Evolutionary conservation across 2,329 filamentous ascomycete species (phyloP), one percentile per base, ranked within the genome.

Genomic region (Penicillium verrucosum): DNA sequence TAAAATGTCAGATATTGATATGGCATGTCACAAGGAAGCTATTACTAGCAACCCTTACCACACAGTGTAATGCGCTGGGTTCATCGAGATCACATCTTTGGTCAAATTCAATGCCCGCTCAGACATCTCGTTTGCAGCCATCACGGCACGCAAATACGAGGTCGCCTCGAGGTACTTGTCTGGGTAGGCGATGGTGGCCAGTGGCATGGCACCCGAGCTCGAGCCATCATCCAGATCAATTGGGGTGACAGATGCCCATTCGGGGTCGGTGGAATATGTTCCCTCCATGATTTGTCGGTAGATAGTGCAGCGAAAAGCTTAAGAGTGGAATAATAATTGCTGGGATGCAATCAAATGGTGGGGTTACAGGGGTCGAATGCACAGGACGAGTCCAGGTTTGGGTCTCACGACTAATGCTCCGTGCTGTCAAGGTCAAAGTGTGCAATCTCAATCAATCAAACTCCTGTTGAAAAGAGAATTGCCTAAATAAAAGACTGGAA

Each of bases 21-120:
- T 47, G 7, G 12, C 27, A 34, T 45, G 16, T 45, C 21, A 18
- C 5, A 12, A 16, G 18, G 18, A 34, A 23, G n/a, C 12, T 47
- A 9, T 12, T n/a, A 42, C 11, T 51, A 10, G n/a, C 40, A 36
- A 36, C 69, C 69, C 77, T 60, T 70, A 84, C 94, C 94, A 99
- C 60, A 97, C 93, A 16, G 94, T 99, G 78, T 99, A 99, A 78
- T 99, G 94, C 0, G 94, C 92, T 16, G 94, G 90, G 75, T 99
- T 99, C 83, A 97, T 86, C 58, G 81, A 80, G 70, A 99, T 97
- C 70, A 99, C 87, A 74, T 93, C 86, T 71, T 92, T 88, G 5
- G 94, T 99, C 60, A 99, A 84, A 32, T 81, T 82, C 42, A 99
- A 82, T 36, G 86, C 89, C 46, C 94, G 84, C 23, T 87, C 82